These are phyloP conservation scores for Aspergillus amoenus DNA, from an alignment of 2,329 filamentous ascomycete species.

Conservation along the genomic window DNA sequence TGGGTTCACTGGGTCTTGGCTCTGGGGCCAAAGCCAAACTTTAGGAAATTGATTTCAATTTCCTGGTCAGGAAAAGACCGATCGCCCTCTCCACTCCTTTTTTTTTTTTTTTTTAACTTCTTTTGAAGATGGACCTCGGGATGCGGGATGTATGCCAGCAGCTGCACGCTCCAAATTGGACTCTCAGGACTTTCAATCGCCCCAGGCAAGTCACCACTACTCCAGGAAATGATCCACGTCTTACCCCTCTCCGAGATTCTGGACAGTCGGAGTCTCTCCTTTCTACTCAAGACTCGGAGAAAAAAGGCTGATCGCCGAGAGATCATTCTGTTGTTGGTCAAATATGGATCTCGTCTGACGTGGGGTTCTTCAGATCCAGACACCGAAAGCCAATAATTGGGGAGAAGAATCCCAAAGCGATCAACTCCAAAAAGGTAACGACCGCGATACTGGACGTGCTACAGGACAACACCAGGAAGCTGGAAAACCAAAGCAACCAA, in stretches of 20 bases:
- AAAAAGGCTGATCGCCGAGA: neutral
- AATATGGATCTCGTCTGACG: neutral
- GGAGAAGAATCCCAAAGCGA: neutral
- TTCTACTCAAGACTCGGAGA: neutral
- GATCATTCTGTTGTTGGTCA: neutral
- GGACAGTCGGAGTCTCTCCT: neutral
- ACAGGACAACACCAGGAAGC: neutral
- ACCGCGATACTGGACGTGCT: neutral
- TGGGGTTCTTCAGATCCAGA: neutral
- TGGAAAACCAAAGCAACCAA: slow-evolving; percentile 9
- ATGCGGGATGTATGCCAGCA: neutral
- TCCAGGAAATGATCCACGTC: neutral
- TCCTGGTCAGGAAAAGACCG: slow-evolving; percentile 20
- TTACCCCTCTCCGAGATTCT: neutral
- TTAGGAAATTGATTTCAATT: slow-evolving; percentile 11
- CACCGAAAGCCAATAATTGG: neutral
- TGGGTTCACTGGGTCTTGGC: slow-evolving; percentile 7
- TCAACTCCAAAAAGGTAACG: slow-evolving; percentile 4
- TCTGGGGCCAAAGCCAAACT: slow-evolving; percentile 6
- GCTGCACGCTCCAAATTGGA: neutral
- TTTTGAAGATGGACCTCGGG: neutral
- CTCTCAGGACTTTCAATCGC: neutral
- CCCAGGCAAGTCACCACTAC: neutral
- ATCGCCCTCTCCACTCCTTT: slow-evolving; percentile 16
- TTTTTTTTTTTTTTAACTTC: neutral